Conservation (phyloP, 177 flowering plant genomes). For the Telopea speciosissima region DNA sequence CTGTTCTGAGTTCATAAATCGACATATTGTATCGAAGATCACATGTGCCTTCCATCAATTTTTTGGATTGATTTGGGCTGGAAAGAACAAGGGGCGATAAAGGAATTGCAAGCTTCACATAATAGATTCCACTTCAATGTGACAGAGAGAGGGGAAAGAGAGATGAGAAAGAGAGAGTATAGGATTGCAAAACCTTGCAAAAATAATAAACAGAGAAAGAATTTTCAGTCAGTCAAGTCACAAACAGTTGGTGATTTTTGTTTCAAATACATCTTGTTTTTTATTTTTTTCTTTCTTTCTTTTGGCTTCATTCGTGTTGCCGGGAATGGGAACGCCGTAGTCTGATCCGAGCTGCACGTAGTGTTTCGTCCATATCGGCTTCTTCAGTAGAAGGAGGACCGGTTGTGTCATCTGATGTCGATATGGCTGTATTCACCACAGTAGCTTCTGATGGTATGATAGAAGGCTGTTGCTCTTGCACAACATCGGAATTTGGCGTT, state of each 20-base stretch:
- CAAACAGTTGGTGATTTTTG: not conserved
- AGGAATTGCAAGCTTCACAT: not conserved
- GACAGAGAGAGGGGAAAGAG: no score
- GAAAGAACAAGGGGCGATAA: not conserved
- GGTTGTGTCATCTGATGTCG: not conserved
- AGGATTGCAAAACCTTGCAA: not conserved
- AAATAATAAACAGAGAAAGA: not conserved
- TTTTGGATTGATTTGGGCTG: constrained; percentile 25
- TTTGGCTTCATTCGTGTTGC: not conserved
- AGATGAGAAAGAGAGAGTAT: not conserved
- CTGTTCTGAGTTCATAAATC: constrained; percentile 26
- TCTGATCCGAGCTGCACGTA: not conserved
- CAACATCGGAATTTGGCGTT: constrained; percentile 11
- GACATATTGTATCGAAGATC: constrained; percentile 20
- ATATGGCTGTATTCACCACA: not conserved
- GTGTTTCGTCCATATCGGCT: not conserved
- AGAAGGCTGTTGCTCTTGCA: constrained; percentile 5
- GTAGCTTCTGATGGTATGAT: not conserved
- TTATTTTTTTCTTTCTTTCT: not conserved
- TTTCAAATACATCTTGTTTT: not conserved
- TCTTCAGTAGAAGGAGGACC: not conserved
- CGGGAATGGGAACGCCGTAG: not conserved
- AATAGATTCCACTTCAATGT: not conserved
- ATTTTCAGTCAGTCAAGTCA: not conserved
- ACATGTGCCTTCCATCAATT: constrained; percentile 30